A percentile compares a stretch with the other conserved stretches of the same genome.
Evolutionary conservation across 73 alveolate species (phyloP).

Genomic region (Symbiodinium natans): DNA sequence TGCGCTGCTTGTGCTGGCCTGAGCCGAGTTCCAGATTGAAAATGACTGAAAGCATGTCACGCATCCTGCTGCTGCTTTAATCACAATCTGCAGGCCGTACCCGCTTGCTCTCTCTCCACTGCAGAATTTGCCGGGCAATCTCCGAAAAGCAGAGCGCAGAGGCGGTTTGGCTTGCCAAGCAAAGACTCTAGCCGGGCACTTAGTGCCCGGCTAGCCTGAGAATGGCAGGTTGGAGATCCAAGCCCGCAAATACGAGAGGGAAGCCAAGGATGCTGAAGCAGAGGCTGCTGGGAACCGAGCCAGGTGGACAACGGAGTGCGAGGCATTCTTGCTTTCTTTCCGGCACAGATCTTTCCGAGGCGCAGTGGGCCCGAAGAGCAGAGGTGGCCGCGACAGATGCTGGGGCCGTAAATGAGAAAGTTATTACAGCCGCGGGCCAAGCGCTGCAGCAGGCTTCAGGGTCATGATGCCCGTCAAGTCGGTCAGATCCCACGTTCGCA

Average conservation of each 20-base stretch:
- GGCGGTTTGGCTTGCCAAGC: too few relatives aligned
- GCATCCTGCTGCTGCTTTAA: too few relatives aligned
- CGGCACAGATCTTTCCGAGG: neutral
- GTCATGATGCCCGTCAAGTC: neutral
- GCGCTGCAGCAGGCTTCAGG: neutral
- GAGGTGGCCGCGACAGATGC: conserved; percentile 54
- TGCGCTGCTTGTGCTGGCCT: neutral
- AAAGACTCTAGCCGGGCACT: too few relatives aligned
- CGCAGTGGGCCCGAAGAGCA: conserved; percentile 55
- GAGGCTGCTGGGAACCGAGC: conserved; percentile 34
- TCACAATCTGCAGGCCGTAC: too few relatives aligned
- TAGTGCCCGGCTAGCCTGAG: neutral
- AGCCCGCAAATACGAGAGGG: conserved; percentile 53
- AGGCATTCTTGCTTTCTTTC: neutral
- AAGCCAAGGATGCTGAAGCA: conserved; percentile 37
- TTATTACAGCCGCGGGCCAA: neutral
- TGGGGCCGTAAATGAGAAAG: conserved; percentile 55
- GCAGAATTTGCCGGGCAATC: neutral
- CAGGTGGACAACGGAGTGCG: neutral
- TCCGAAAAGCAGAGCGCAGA: neutral
- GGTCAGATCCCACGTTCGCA: neutral
- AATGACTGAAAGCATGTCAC: too few relatives aligned
- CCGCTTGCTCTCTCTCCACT: neutral
- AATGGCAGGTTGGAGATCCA: conserved; percentile 31
- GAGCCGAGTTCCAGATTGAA: neutral